Evolutionary conservation across 1,284 basidiomycete genomes (phyloP).

Genomic region (Kalmanozyma brasiliensis): DNA sequence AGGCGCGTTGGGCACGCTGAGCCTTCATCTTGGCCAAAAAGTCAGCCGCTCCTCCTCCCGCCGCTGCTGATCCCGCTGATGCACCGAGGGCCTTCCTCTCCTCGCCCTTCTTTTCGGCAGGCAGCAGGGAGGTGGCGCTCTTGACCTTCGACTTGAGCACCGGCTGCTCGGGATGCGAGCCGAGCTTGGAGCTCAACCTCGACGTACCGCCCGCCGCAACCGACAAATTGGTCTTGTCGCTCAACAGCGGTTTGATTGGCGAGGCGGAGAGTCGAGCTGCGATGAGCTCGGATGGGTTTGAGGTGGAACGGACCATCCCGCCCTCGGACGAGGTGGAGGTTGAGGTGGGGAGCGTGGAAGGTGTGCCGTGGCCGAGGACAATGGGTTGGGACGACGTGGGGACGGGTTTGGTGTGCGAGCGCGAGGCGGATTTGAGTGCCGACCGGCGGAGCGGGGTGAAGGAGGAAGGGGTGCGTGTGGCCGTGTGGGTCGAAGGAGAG

Average conservation of each 20-base stretch:
- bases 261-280: conserved; percentile 11
- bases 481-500: conserved; percentile 2
- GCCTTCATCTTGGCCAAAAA: conserved; percentile 46
- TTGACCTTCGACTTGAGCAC: background rate
- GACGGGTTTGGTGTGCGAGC: conserved; percentile 5
- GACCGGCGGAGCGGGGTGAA: conserved; percentile 30
- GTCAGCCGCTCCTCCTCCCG: conserved; percentile 23
- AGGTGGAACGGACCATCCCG: conserved; percentile 29
- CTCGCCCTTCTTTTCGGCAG: background rate
- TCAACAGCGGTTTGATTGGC: conserved; percentile 6
- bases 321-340: background rate
- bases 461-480: background rate
- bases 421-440: conserved; percentile 1
- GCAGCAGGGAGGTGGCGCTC: background rate
- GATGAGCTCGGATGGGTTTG: conserved; percentile 41
- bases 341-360: conserved; percentile 6
- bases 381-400: too few species aligned
- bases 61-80: background rate
- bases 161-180: background rate
- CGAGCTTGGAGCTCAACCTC: conserved; percentile 12
- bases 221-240: conserved; percentile 25
- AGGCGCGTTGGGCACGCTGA: conserved; percentile 22
- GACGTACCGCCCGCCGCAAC: conserved; percentile 2
- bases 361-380: conserved; percentile 18
- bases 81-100: background rate